Evolutionary conservation across 768 basidiomycete genomes (phyloP), one percentile per base, ranked within the genome.

Genomic region (Auricularia heimuer): DNA sequence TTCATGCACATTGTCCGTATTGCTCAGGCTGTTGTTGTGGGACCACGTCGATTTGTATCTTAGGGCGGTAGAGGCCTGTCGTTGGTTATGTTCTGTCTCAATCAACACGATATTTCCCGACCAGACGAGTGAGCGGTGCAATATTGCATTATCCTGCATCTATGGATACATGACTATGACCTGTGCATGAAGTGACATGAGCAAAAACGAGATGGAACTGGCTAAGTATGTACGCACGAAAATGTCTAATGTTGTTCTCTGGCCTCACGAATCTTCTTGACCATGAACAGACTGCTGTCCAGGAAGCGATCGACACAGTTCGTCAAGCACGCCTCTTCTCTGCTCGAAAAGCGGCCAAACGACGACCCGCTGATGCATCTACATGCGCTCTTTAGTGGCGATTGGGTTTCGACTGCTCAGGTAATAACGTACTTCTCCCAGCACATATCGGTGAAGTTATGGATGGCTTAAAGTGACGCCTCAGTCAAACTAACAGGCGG

Each of bases 281-380:
- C 87, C 79, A 98, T 82, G 77, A 84, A 90, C 51, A 93, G 75
- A 71, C 86, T 89, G 44, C 87, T 84, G 77, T 98, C 95, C 70
- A 98, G 78, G 78, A 97, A 98, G 65, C 94, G 81, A 65, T 92
- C 91, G 62, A 96, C 93, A 72, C 95, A 97, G 76, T 95, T 94
- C 63, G 82, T 78, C 61, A 98, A 81, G 73, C 95, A 98, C 64
- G 78, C 80, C 70, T 89, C 85, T 77, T 98, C 95, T 47, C 83
- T 77, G 61, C 87, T 80, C 24, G 90, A 88, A 75, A 96, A 94
- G 35, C 85, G 79, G 12, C 84, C 88, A 8, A 88, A 88, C 12
- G 91, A 89, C 18, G 85, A 84, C 58, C 90, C 83, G 0, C 89
- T 88, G 63, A 95, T 81, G 72, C 94, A 96, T 74, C 92, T 94